These are phyloP conservation scores for Serendipita sp. DNA, from an alignment of 768 basidiomycete genomes.

Conservation along the genomic window DNA sequence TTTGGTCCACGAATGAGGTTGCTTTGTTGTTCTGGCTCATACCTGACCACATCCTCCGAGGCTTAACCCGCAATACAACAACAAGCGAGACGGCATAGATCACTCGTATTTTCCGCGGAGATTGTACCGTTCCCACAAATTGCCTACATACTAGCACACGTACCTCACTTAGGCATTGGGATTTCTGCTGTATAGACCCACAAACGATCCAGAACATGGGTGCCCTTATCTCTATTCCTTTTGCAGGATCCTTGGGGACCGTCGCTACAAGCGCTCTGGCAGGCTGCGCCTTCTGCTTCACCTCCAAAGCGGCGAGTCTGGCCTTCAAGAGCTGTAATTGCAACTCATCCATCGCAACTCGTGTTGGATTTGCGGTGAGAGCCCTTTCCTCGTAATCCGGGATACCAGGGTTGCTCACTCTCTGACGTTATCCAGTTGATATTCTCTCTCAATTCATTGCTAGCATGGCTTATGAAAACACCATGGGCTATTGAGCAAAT, in stretches of 20 bases:
- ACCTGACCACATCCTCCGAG: no score
- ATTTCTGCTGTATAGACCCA: no score
- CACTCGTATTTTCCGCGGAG: no score
- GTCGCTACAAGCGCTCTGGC: conserved; percentile 73
- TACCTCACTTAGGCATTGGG: no score
- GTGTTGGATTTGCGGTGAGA: conserved; percentile 83
- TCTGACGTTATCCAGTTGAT: conserved; percentile 45
- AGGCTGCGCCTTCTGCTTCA: conserved; percentile 71
- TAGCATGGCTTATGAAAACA: conserved; percentile 95
- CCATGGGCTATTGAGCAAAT: conserved; percentile 72
- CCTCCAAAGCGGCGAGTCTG: conserved; percentile 85
- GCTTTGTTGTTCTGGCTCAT: no score
- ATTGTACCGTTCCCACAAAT: no score
- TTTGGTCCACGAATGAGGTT: no score
- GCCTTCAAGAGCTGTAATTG: conserved; percentile 98
- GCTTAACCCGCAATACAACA: no score
- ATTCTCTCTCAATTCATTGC: conserved; percentile 84
- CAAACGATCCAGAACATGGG: conserved; percentile 33
- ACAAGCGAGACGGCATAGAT: no score
- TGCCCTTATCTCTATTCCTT: conserved; percentile 51
- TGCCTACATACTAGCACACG: no score
- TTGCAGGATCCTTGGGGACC: conserved; percentile 48
- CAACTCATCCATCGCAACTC: conserved; percentile 94
- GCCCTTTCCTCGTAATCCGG: background rate
- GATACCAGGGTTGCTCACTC: background rate